These are phyloP conservation scores for Arachnopeziza araneosa DNA, from an alignment of 2,329 filamentous ascomycete species.

Conservation along the genomic window DNA sequence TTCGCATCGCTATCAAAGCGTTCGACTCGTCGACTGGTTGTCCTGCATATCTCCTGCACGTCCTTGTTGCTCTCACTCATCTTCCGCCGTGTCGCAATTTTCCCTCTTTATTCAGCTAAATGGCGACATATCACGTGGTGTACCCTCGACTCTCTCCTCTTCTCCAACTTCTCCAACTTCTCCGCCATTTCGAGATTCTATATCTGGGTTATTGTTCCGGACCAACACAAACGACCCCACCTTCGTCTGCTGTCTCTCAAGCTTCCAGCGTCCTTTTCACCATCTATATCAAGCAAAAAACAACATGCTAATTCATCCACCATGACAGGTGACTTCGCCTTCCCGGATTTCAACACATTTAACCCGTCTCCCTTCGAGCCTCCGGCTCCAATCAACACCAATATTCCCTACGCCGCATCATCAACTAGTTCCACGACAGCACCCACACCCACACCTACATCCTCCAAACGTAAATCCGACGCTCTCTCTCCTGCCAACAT, in stretches of 20 bases:
- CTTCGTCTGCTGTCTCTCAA: not conserved
- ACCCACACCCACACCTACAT: slow-evolving; percentile 25
- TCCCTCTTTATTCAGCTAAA: not conserved
- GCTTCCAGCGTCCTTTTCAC: not conserved
- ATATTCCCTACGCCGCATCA: slow-evolving; percentile 14
- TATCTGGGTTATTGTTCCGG: not conserved
- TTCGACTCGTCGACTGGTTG: not conserved
- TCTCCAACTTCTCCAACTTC: no score
- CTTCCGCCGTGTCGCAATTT: slow-evolving; percentile 3
- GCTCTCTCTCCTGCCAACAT: slow-evolving; percentile 39
- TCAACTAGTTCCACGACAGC: slow-evolving; percentile 15
- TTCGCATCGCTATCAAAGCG: not conserved
- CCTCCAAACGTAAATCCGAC: slow-evolving; percentile 29
- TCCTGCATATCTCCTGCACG: not conserved
- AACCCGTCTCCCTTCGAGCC: slow-evolving; percentile 8
- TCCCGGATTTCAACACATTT: slow-evolving; percentile 28
- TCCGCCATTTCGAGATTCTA: not conserved
- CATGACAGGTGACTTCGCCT: slow-evolving; percentile 29
- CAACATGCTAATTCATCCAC: slow-evolving; percentile 25
- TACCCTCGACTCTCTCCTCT: not conserved
- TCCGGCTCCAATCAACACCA: slow-evolving; percentile 17
- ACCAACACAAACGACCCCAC: not conserved
- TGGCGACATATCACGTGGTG: slow-evolving; percentile 26
- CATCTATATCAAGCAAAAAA: slow-evolving; percentile 8
- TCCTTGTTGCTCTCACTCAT: not conserved